A percentile compares a stretch with the other conserved stretches of the same genome.
Conservation (phyloP, 2,329 filamentous ascomycete species). For the Tolypocladium pustulatum region DNA sequence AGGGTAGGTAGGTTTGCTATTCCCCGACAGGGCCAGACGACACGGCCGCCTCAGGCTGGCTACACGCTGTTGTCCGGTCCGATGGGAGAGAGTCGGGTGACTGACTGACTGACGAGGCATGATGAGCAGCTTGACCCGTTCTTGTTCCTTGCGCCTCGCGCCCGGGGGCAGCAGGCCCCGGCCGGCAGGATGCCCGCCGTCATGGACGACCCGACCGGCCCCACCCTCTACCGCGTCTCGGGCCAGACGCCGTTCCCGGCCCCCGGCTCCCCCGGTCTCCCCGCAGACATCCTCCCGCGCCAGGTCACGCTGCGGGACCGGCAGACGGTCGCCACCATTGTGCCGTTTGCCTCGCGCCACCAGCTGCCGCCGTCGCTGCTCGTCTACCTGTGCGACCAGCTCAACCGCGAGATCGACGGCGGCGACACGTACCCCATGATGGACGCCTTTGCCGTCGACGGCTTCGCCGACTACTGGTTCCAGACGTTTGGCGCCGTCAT, state of each 20-base stretch:
- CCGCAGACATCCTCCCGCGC: slow-evolving; percentile 57
- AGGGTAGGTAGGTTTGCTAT: background rate
- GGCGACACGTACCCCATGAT: slow-evolving; percentile 89
- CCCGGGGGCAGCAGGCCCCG: background rate
- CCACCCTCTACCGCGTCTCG: slow-evolving; percentile 60
- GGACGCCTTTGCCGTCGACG: slow-evolving; percentile 60
- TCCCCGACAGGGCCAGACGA: background rate
- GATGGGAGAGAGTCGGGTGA: background rate
- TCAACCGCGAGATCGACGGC: slow-evolving; percentile 84
- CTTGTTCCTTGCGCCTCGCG: background rate
- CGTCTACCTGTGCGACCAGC: slow-evolving; percentile 68
- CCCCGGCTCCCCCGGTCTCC: slow-evolving; percentile 51
- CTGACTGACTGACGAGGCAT: background rate
- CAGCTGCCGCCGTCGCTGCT: slow-evolving; percentile 69
- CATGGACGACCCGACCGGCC: slow-evolving; percentile 63
- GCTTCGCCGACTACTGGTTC: slow-evolving; percentile 81
- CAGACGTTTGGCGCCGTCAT: slow-evolving; percentile 83
- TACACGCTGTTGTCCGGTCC: background rate
- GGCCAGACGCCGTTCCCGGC: slow-evolving; percentile 56
- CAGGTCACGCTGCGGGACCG: slow-evolving; percentile 77
- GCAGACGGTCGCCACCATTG: slow-evolving; percentile 71
- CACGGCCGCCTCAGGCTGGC: background rate
- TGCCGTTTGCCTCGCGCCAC: slow-evolving; percentile 68
- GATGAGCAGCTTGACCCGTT: background rate
- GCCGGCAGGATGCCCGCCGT: slow-evolving; percentile 58